Conservation (phyloP, 257 asterid genomes). For the Hygrophila difformis region DNA sequence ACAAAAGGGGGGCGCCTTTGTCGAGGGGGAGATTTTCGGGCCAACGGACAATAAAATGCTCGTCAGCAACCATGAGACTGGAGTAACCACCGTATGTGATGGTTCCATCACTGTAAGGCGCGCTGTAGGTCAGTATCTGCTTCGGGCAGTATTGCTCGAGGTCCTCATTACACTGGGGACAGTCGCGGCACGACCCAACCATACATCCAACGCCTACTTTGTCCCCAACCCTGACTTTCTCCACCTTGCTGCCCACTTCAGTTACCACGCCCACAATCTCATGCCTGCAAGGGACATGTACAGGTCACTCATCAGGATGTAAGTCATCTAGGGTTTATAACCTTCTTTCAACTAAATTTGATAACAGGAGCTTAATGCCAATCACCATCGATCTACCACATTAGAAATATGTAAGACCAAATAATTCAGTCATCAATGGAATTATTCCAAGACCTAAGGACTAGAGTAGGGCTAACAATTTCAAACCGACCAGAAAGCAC, state of each 20-base stretch:
- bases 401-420: no score
- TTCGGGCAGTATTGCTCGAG: conserved; percentile 29
- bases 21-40: conserved; percentile 41
- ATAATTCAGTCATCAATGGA: no score
- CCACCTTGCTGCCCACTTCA: conserved; percentile 38
- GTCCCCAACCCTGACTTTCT: conserved; percentile 38
- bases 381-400: no score
- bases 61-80: conserved; percentile 28
- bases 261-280: conserved; percentile 40
- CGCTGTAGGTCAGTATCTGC: conserved; percentile 4
- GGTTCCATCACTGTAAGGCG: conserved; percentile 18
- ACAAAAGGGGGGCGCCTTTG: conserved; percentile 37
- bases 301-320: no score
- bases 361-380: no score
- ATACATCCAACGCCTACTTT: conserved; percentile 41
- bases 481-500: no score
- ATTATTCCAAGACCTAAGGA: no score
- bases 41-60: conserved; percentile 38
- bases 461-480: no score
- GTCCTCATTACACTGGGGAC: conserved; percentile 19
- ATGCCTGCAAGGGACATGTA: conserved; percentile 23
- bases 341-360: no score
- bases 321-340: no score
- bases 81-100: conserved; percentile 42
- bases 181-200: conserved; percentile 28